Conservation (phyloP, 2,329 filamentous ascomycete genomes). For the Monilinia polystroma region DNA sequence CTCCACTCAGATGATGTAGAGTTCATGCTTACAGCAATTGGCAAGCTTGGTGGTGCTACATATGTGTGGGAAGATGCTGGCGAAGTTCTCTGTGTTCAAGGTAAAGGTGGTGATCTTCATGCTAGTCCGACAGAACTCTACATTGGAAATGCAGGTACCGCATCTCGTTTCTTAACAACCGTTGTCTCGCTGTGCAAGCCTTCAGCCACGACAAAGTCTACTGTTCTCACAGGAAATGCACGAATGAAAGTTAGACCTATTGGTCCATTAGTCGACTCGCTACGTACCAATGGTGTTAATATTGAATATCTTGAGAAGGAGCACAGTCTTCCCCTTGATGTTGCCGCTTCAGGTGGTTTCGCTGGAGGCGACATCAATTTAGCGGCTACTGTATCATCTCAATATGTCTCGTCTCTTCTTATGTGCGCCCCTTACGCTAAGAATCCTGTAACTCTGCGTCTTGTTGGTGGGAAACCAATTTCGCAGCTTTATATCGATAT, state of each 20-base stretch:
- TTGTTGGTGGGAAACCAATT: constrained; percentile 96
- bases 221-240: constrained; percentile 86
- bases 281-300: constrained; percentile 80
- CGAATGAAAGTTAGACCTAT: constrained; percentile 97
- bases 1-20: constrained; percentile 96
- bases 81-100: constrained; percentile 84
- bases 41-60: constrained; percentile 77
- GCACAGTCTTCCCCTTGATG: constrained; percentile 78
- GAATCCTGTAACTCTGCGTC: constrained; percentile 80
- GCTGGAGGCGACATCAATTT: constrained; percentile 86
- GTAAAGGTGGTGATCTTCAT: constrained; percentile 81
- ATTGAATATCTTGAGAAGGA: constrained; percentile 84
- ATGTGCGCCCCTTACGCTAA: constrained; percentile 98
- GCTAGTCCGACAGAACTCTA: constrained; percentile 79
- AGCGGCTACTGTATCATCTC: constrained; percentile 94
- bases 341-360: constrained; percentile 80
- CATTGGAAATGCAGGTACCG: constrained; percentile 93
- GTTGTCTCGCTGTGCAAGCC: constrained; percentile 81
- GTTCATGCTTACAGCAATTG: constrained; percentile 93
- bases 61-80: constrained; percentile 95
- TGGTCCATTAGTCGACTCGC: constrained; percentile 85
- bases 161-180: constrained; percentile 90
- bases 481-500: constrained; percentile 98
- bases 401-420: constrained; percentile 94
- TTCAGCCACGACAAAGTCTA: constrained; percentile 58